A percentile compares a stretch with the other conserved stretches of the same genome.
phyloP scores from a whole-genome alignment of 768 basidiomycete genomes.

The Amanita polypyramis region DNA sequence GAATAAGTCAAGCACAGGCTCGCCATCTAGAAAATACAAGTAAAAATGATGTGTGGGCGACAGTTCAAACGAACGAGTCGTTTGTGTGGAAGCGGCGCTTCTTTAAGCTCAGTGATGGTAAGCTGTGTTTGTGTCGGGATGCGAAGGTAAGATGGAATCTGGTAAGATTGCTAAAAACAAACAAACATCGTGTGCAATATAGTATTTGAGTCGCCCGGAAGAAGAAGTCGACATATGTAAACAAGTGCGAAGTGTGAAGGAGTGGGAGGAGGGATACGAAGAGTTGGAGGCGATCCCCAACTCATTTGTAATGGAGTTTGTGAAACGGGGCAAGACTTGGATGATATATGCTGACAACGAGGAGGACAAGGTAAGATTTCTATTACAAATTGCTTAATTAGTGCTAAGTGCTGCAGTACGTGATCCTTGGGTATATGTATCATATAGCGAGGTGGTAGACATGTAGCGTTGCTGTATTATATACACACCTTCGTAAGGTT shows the following conservation, averaged over 20 bases:
- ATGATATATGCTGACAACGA: conserved; percentile 52
- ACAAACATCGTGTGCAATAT: conserved; percentile 13
- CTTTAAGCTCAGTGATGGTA: conserved; percentile 41
- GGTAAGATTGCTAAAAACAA: not conserved
- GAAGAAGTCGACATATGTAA: conserved; percentile 39
- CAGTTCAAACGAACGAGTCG: conserved; percentile 43
- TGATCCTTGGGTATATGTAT: conserved; percentile 36
- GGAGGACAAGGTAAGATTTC: conserved; percentile 42
- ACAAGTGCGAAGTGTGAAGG: conserved; percentile 34
- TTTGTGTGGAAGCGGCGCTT: conserved; percentile 58
- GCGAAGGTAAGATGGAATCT: conserved; percentile 29
- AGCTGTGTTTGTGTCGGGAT: conserved; percentile 39
- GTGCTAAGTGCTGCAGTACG: conserved; percentile 22
- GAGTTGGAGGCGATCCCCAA: conserved; percentile 54
- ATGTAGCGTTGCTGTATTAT: conserved; percentile 11
- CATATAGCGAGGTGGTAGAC: conserved; percentile 29
- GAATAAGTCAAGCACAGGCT: conserved; percentile 34
- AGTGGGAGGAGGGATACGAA: conserved; percentile 62
- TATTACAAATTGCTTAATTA: not conserved
- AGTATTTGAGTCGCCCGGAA: conserved; percentile 29
- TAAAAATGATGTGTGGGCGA: conserved; percentile 46
- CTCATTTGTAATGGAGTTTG: conserved; percentile 58
- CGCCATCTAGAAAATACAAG: conserved; percentile 26
- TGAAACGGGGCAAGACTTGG: conserved; percentile 37
- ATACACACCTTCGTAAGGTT: no score